Base-by-base conservation (phyloP, 139 green algal species). In the Coccomyxa sp. region DNA sequence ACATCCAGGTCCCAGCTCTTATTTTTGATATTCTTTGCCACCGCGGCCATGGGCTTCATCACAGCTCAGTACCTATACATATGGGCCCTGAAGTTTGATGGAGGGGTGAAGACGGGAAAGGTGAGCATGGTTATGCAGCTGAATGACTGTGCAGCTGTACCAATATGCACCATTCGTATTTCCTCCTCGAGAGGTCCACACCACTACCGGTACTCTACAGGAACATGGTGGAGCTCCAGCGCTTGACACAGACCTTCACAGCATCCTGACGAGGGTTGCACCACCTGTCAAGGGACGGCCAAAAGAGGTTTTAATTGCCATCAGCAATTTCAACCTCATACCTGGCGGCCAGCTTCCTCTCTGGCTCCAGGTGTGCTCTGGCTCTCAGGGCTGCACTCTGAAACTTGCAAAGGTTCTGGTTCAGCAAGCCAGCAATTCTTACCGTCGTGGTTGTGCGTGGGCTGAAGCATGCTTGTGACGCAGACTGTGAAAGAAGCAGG, bases 311-410 rank as follows among this genome's bases (percentile, higher is more conserved):
- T 83, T 99, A 68, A 91, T 97, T 14, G 96, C 92, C 14, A 95
- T 99, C 31, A 93, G 89, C 25, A 98, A 98, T 90, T 93, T 94
- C 71, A 94, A 97, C 79, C 90, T 95, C 0, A 83, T 95, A 38
- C 83, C 82, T 11, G 88, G 90, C 60, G 85, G 89, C 74, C 78
- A 95, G 90, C 90, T 98, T 25, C 80, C 86, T 23, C 91, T 90
- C 11, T 97, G 92, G 83, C 81, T 91, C 0, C 79, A 92, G 59
- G 90, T 92, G 63, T 67, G 81, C 68, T 1, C 18, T 16, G 38
- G 38, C 38, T 51, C 38, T 51, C 38, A 51, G 38, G 7, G 38
- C 76, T 3, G 27, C 31, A 80, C 13, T 21, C 14, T 60, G 28
- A 16, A 60, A 21, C 27, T 18, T 77, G 71, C 3, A 30, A 12